A percentile compares a stretch with the other conserved stretches of the same genome.
These are phyloP conservation scores for Lactarius hatsudake DNA, from an alignment of 768 basidiomycete genomes.

Conservation along the genomic window DNA sequence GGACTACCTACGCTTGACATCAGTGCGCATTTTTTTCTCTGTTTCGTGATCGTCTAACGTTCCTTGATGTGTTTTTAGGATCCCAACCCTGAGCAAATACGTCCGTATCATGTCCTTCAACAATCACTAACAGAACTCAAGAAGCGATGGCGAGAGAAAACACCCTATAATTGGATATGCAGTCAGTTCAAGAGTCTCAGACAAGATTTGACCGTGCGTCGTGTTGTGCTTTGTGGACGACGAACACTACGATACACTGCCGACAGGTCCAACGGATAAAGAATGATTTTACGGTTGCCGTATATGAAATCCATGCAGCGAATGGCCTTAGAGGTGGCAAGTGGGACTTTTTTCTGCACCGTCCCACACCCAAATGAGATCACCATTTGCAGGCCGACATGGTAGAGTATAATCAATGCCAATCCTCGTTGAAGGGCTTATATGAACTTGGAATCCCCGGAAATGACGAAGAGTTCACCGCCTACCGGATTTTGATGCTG, in stretches of 20 bases:
- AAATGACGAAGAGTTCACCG: constrained; percentile 93
- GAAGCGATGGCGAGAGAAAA: constrained; percentile 78
- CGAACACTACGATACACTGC: constrained; percentile 13
- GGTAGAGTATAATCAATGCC: constrained; percentile 99
- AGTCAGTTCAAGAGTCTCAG: constrained; percentile 97
- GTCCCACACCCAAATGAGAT: constrained; percentile 8
- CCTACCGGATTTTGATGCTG: constrained; percentile 95
- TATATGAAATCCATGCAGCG: constrained; percentile 98
- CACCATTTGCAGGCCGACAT: constrained; percentile 71
- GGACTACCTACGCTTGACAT: constrained; percentile 91
- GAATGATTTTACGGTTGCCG: constrained; percentile 95
- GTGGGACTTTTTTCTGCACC: neutral
- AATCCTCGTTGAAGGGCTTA: constrained; percentile 81
- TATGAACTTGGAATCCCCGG: constrained; percentile 94
- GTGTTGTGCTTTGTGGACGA: constrained; percentile 14
- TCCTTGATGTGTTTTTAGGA: constrained; percentile 54
- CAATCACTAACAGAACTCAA: constrained; percentile 86
- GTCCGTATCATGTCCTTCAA: constrained; percentile 81
- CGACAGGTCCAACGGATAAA: constrained; percentile 95
- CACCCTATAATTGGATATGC: constrained; percentile 86
- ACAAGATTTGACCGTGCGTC: constrained; percentile 92
- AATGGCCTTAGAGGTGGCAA: constrained; percentile 89
- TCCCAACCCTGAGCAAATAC: constrained; percentile 91
- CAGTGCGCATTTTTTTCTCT: constrained; percentile 47
- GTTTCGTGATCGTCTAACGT: constrained; percentile 2